Conservation (phyloP, 2,329 filamentous ascomycete species). For the Helotiales sp. region DNA sequence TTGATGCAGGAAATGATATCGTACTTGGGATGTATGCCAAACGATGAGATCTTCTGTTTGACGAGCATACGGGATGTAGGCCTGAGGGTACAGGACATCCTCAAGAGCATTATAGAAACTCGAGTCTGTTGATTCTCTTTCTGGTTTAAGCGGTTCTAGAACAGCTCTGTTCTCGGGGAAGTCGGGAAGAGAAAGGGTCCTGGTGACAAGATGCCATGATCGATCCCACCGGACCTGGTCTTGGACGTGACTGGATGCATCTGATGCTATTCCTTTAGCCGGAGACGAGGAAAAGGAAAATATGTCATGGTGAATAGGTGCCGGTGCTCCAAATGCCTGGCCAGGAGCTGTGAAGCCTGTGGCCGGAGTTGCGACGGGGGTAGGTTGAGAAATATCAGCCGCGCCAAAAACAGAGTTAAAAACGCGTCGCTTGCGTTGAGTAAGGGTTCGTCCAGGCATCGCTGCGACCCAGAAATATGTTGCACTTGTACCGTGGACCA, state of each 20-base stretch:
- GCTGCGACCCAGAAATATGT: neutral
- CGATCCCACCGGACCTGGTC: slow-evolving; percentile 62
- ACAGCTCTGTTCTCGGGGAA: slow-evolving; percentile 52
- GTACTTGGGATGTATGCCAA: slow-evolving; percentile 66
- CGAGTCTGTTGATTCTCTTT: slow-evolving; percentile 41
- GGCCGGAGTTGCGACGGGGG: slow-evolving; percentile 38
- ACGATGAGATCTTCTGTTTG: slow-evolving; percentile 61
- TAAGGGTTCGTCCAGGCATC: slow-evolving; percentile 23
- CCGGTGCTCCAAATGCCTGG: slow-evolving; percentile 36
- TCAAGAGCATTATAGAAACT: slow-evolving; percentile 57
- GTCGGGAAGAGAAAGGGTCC: slow-evolving; percentile 59
- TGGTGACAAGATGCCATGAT: slow-evolving; percentile 67
- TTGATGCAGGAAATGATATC: slow-evolving; percentile 63
- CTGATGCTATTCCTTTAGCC: slow-evolving; percentile 3
- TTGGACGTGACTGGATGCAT: slow-evolving; percentile 30
- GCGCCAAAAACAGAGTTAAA: slow-evolving; percentile 42
- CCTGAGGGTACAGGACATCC: slow-evolving; percentile 56
- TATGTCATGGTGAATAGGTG: slow-evolving; percentile 9
- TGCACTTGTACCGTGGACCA: no score
- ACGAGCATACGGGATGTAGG: slow-evolving; percentile 53
- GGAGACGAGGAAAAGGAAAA: slow-evolving; percentile 11
- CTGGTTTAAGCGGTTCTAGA: slow-evolving; percentile 28
- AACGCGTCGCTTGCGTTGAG: slow-evolving; percentile 37
- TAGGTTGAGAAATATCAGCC: slow-evolving; percentile 38
- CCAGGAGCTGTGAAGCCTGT: slow-evolving; percentile 34